A percentile compares a stretch with the other conserved stretches of the same genome.
Evolutionary conservation across 257 asterid species (phyloP).

Genomic region (Salvia miltiorrhiza): DNA sequence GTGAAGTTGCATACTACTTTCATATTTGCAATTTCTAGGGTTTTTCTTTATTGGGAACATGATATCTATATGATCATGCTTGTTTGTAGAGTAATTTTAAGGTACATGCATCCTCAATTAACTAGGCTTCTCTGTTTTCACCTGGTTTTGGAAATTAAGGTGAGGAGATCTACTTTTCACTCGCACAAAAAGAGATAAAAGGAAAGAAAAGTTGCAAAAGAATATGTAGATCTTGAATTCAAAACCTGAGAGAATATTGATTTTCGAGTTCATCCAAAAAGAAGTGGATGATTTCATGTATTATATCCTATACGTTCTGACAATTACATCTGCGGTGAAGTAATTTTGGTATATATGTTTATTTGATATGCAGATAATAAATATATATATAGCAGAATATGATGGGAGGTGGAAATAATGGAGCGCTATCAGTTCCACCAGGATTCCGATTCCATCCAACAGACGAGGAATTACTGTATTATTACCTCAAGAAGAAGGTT

Average conservation of each 20-base stretch:
- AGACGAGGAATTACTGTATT: constrained; percentile 73
- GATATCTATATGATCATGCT: not conserved
- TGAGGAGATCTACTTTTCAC: not conserved
- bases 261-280: not conserved
- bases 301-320: too few relatives aligned
- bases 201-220: not conserved
- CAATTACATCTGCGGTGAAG: not conserved
- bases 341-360: not conserved
- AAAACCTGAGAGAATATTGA: not conserved
- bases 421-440: constrained; percentile 66
- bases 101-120: not conserved
- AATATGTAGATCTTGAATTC: constrained; percentile 10
- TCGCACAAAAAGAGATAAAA: not conserved
- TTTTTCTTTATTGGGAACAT: constrained; percentile 1
- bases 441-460: constrained; percentile 90
- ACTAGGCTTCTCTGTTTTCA: not conserved
- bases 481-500: constrained; percentile 77
- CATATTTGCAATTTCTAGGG: constrained; percentile 17
- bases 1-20: constrained; percentile 2
- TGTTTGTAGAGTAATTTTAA: not conserved
- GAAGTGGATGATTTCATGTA: not conserved
- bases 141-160: not conserved
- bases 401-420: constrained; percentile 40
- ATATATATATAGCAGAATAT: not conserved
- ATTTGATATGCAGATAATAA: not conserved